Base-by-base conservation (phyloP, 345 rosid species). In the Brassica juncea region DNA sequence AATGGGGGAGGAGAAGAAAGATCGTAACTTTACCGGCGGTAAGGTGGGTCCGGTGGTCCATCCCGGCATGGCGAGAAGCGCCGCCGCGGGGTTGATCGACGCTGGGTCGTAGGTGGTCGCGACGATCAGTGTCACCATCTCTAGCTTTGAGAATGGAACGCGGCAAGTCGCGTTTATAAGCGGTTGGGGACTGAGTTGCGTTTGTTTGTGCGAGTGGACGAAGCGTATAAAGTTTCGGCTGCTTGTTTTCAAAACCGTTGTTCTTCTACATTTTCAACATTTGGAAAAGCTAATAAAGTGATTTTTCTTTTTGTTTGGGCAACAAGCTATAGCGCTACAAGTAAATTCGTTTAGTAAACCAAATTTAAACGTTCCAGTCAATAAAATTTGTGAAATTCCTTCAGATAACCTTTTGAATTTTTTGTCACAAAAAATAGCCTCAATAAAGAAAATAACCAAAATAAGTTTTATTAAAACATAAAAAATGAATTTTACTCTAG, bases 91-190 rank as follows among this genome's bases (percentile, higher is more conserved):
- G 80, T 91, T 92, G 82, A 92, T 85, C 67, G 98, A 94, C 54
- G 98, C 98, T 4, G 98, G 93, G 73, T 94, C 98, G 67, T 25
- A 58, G 70, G 92, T 88, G 12, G 98, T 92, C 58, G 97, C 89
- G 63, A 92, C 97, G 66, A 92, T 28, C 28, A 94, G 86, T 7
- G 88, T 88, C 79, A 91, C 97, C 97, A 92, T 94, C 2, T 32
- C 64, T 35, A 63, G 58, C 28, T 49, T 63, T 70, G 72, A 5
- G 47, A 54, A 61, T 61, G 65, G 21, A 62, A 76, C 80, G 77
- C 4, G 69, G 1, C 6, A 58, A 70, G 31, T 71, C 65, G 77
- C 80, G 77, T 81, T 75, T 65, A n/a, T 27, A 3, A 63, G 65
- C 77, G 77, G 15, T 66, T 66, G 0, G 72, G n/a, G 4, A 0